A percentile compares a stretch with the other conserved stretches of the same genome.
Evolutionary conservation across 1,284 basidiomycete species (phyloP).

Genomic region (Marasmius sp.): DNA sequence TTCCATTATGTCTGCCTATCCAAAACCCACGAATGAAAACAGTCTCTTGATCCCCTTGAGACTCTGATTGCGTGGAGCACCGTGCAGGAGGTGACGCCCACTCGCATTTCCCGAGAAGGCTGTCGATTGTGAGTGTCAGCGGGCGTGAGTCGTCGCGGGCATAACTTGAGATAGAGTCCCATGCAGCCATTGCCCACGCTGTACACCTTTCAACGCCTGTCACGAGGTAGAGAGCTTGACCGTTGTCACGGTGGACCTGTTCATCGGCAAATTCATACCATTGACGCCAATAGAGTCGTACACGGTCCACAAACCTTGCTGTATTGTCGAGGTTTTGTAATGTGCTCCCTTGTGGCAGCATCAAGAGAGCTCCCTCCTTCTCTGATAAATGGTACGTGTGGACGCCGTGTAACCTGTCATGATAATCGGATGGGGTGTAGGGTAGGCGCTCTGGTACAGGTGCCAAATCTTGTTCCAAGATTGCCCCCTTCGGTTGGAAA

Average conservation of each 20-base stretch:
- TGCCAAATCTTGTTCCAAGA: background rate
- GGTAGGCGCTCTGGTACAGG: too few relatives aligned
- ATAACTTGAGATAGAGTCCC: background rate
- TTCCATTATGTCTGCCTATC: too few relatives aligned
- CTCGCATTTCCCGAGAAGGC: background rate
- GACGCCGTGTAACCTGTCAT: background rate
- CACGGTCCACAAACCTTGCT: background rate
- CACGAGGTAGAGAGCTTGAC: background rate
- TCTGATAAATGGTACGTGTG: background rate
- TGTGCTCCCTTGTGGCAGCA: background rate
- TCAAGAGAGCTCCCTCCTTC: background rate
- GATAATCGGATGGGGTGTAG: too few relatives aligned
- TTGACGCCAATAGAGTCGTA: background rate
- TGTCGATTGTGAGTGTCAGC: background rate
- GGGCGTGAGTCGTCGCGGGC: background rate
- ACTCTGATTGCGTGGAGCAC: background rate
- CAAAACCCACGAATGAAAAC: constrained; percentile 15
- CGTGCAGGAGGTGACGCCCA: background rate
- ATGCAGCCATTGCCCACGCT: background rate
- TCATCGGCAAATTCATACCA: background rate
- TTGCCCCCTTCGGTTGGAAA: background rate
- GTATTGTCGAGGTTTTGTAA: background rate
- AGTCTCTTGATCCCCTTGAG: background rate
- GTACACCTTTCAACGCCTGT: background rate
- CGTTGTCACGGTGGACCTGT: background rate